Evolutionary conservation across 2,329 filamentous ascomycete species (phyloP).

Genomic region (Cordyceps pruinosa): DNA sequence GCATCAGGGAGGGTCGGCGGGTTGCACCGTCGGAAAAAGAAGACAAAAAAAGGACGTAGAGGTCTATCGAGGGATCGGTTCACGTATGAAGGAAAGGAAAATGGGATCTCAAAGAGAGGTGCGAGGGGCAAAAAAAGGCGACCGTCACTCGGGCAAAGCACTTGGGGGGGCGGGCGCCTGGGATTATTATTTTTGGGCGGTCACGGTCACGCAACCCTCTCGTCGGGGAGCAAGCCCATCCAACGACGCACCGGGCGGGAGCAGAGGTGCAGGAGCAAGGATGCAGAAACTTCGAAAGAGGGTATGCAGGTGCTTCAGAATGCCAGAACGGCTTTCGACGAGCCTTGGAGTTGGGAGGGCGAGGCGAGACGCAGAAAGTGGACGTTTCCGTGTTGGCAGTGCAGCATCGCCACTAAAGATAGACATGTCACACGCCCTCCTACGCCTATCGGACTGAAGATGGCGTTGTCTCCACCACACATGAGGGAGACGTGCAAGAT

Average conservation of each 20-base stretch:
- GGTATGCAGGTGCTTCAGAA: background rate
- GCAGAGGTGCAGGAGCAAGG: background rate
- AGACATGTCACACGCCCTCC: slow-evolving; percentile 7
- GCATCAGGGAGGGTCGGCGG: background rate
- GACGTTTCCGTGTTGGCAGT: slow-evolving; percentile 13
- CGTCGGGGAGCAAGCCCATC: background rate
- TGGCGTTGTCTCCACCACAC: too few species aligned
- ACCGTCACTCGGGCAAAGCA: too few species aligned
- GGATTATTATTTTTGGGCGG: background rate
- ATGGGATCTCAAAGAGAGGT: too few species aligned
- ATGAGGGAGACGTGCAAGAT: background rate
- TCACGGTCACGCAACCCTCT: background rate
- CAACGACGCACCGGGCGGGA: background rate
- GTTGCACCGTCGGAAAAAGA: background rate
- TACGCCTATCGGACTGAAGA: background rate
- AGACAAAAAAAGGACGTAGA: too few species aligned
- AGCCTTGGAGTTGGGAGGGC: background rate
- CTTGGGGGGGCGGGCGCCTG: background rate
- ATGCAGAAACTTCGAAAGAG: background rate
- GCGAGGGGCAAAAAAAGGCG: background rate
- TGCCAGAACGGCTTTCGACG: background rate
- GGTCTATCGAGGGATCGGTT: background rate
- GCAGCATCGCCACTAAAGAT: slow-evolving; percentile 10
- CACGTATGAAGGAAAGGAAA: background rate
- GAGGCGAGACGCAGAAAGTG: slow-evolving; percentile 16